Evolutionary conservation across 2,329 filamentous ascomycete genomes (phyloP).

Genomic region (Emmonsiellopsis sp.): DNA sequence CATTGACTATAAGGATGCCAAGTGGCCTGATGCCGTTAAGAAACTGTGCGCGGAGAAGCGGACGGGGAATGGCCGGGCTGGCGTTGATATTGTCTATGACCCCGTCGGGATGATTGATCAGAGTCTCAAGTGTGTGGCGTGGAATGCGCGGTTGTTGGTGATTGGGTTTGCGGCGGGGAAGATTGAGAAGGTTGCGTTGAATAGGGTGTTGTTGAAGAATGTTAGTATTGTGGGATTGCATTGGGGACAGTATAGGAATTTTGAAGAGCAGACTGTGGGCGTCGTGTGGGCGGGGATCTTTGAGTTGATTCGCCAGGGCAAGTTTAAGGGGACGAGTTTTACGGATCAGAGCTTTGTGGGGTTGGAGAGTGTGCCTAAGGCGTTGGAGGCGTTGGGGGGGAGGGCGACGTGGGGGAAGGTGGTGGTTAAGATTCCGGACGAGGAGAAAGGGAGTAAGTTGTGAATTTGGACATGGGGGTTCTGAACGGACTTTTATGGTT

Average conservation of each 20-base stretch:
- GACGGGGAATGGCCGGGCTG: constrained; percentile 56
- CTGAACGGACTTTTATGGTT: not conserved
- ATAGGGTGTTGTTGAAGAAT: constrained; percentile 88
- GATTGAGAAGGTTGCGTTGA: constrained; percentile 89
- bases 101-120: constrained; percentile 83
- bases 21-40: constrained; percentile 62
- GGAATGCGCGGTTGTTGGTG: constrained; percentile 82
- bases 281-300: constrained; percentile 77
- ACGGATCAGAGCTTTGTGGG: constrained; percentile 74
- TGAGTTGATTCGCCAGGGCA: constrained; percentile 64
- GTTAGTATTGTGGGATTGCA: constrained; percentile 82
- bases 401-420: constrained; percentile 95
- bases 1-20: constrained; percentile 68
- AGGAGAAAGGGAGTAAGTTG: constrained; percentile 47
- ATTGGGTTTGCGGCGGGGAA: constrained; percentile 79
- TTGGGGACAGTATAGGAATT: constrained; percentile 75
- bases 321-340: constrained; percentile 75
- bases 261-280: constrained; percentile 61
- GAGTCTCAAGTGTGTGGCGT: constrained; percentile 83
- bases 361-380: constrained; percentile 66
- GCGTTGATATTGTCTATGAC: constrained; percentile 92
- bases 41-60: constrained; percentile 45
- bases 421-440: constrained; percentile 72
- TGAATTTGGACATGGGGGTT: constrained; percentile 11
- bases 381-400: constrained; percentile 66